Percentiles rank a stretch among this genome's conserved stretches.
These are phyloP conservation scores for Primulina eburnea DNA, from an alignment of 257 asterid species.

Conservation along the genomic window DNA sequence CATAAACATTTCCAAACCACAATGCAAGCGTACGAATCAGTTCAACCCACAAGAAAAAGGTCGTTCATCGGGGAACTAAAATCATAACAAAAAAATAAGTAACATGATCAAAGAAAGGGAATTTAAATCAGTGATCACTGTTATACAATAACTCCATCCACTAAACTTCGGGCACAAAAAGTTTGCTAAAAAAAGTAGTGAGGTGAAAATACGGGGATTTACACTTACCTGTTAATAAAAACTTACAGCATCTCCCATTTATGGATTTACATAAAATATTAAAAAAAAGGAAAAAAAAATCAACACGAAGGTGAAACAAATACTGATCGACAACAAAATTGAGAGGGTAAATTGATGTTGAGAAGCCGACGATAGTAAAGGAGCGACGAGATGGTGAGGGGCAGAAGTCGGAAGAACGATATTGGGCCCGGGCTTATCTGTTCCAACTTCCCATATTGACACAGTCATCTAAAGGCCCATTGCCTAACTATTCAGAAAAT, in stretches of 20 bases:
- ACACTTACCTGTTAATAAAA: constrained; percentile 23
- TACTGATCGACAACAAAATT: constrained; percentile 13
- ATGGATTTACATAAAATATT: neutral
- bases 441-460: too few relatives aligned
- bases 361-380: neutral
- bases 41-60: neutral
- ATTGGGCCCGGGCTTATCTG: constrained; percentile 10
- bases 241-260: constrained; percentile 10
- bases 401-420: neutral
- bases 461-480: neutral
- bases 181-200: neutral
- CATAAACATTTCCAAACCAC: neutral
- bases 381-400: neutral
- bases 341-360: constrained; percentile 20
- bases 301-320: neutral
- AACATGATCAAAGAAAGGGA: neutral
- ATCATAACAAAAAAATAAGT: neutral
- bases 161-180: constrained; percentile 3
- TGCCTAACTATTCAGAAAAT: too few relatives aligned
- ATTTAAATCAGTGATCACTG: neutral
- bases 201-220: neutral
- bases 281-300: neutral
- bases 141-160: constrained; percentile 9
- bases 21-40: neutral
- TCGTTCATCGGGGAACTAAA: neutral